Base-by-base conservation (phyloP, 108 stramenopile genomes). In the Epithemia pelagica region DNA sequence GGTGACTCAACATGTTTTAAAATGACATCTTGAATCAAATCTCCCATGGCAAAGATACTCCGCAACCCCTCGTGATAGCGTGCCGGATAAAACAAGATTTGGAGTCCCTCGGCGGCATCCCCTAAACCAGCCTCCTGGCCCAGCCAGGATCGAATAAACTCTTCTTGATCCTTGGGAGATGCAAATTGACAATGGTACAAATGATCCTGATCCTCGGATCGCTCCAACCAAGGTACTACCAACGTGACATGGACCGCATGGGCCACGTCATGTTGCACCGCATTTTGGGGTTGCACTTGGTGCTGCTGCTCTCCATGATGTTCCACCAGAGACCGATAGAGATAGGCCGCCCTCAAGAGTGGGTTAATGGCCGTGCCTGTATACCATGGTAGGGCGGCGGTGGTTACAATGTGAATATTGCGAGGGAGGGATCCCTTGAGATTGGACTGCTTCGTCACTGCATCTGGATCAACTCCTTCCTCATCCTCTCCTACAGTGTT, bases 311-410 rank as follows among this genome's bases (percentile, higher is more conserved):
- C 32, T 21, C 60, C 27, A 65, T 72, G 70, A 32, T 74, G 69
- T 70, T 68, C 62, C 61, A 71, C 74, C 37, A 65, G 61, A 52
- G 58, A 51, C 30, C 71, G 61, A 10, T 79, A 72, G 10, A 95
- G 63, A 67, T 95, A 88, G 0, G 93, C 93, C 15, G 93, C 93
- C 30, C 93, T 75, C 1, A 95, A 74, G 31, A 91, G 73, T 7
- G 93, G 93, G 77, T 95, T 95, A 0, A 95, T 83, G 27, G 89
- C 77, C 23, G 93, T 95, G 30, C 93, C 93, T 37, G 93, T 95
- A 59, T 88, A 71, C 93, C 90, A 95, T 26, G 93, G 93, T 46
- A 95, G 65, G 24, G 87, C 68, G 28, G 90, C 93, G 30, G 93
- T 94, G 23, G 93, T 94, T 27, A 94, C 88, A 46, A 94, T 78